phyloP scores from a whole-genome alignment of 345 rosid genomes.

The Arabidopsis arenosa region DNA sequence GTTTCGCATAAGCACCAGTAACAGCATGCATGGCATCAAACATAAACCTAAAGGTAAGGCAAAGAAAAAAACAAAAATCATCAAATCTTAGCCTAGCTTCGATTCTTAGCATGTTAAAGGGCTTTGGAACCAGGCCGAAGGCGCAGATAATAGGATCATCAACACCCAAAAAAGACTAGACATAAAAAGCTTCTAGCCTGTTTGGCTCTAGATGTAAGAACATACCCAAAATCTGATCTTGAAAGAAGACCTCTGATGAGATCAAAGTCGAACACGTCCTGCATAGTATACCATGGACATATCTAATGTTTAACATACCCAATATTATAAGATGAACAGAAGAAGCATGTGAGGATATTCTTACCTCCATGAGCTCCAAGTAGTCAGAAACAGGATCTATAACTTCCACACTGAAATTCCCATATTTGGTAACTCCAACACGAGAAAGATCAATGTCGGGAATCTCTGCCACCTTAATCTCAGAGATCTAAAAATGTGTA shows the following conservation, averaged over 20 bases:
- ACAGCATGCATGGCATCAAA: slow-evolving; percentile 99
- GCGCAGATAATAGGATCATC: slow-evolving; percentile 11
- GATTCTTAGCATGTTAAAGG: slow-evolving; percentile 30
- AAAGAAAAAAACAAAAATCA: slow-evolving; percentile 6
- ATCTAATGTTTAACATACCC: slow-evolving; percentile 27
- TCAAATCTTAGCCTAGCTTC: slow-evolving; percentile 24
- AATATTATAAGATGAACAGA: slow-evolving; percentile 22
- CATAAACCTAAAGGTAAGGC: slow-evolving; percentile 57
- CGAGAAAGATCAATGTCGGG: slow-evolving; percentile 78
- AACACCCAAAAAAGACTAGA: background rate
- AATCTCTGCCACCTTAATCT: slow-evolving; percentile 85
- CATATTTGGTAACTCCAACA: slow-evolving; percentile 68
- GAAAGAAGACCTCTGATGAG: slow-evolving; percentile 80
- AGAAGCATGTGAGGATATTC: slow-evolving; percentile 31
- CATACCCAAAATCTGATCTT: slow-evolving; percentile 76
- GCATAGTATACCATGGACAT: slow-evolving; percentile 51
- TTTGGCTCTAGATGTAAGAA: slow-evolving; percentile 22
- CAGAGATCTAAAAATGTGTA: slow-evolving; percentile 65
- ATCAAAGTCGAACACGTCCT: slow-evolving; percentile 86
- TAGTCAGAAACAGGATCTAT: slow-evolving; percentile 90
- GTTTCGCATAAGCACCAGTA: slow-evolving; percentile 94
- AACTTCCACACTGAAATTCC: slow-evolving; percentile 80
- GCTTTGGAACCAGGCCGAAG: slow-evolving; percentile 12
- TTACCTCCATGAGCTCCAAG: slow-evolving; percentile 91
- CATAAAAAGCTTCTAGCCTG: slow-evolving; percentile 5